A percentile compares a stretch with the other conserved stretches of the same genome.
Evolutionary conservation across 139 green algal species (phyloP).

Genomic region (Tetradesmus lagerheimii): DNA sequence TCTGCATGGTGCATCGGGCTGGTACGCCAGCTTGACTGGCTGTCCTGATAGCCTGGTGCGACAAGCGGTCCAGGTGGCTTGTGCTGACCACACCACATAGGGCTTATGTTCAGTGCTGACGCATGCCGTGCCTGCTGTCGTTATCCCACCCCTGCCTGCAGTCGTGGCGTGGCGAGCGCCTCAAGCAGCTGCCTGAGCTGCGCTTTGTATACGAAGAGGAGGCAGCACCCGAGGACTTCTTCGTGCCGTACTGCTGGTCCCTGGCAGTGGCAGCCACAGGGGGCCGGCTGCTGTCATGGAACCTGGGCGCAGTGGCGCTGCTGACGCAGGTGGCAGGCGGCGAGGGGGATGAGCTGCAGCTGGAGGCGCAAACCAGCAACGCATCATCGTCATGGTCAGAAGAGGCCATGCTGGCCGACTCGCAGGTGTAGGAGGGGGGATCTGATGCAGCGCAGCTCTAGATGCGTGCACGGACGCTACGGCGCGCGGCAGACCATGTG

Average conservation of each 20-base stretch:
- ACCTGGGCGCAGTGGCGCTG: constrained; percentile 36
- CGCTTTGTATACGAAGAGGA: constrained; percentile 85
- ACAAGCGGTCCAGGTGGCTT: background rate
- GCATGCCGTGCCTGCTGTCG: background rate
- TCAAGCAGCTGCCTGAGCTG: constrained; percentile 71
- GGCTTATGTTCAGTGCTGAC: background rate
- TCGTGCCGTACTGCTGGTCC: constrained; percentile 66
- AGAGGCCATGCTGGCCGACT: constrained; percentile 1
- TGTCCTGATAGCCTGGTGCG: background rate
- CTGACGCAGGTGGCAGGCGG: constrained; percentile 31
- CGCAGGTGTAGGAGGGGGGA: background rate
- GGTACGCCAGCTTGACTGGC: background rate
- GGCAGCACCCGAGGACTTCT: constrained; percentile 78
- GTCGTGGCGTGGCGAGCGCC: constrained; percentile 65
- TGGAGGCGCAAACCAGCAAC: constrained; percentile 16
- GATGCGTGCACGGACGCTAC: no score
- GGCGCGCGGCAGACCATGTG: no score
- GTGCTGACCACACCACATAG: background rate
- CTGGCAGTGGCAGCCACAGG: constrained; percentile 40
- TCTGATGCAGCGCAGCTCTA: no score
- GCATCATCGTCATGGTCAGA: constrained; percentile 20
- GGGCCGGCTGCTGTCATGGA: constrained; percentile 14
- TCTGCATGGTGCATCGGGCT: background rate
- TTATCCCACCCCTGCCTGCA: constrained; percentile 2
- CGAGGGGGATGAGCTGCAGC: background rate